Base-by-base conservation (phyloP, 306 rosid genomes). In the Cucurbita pepo region DNA sequence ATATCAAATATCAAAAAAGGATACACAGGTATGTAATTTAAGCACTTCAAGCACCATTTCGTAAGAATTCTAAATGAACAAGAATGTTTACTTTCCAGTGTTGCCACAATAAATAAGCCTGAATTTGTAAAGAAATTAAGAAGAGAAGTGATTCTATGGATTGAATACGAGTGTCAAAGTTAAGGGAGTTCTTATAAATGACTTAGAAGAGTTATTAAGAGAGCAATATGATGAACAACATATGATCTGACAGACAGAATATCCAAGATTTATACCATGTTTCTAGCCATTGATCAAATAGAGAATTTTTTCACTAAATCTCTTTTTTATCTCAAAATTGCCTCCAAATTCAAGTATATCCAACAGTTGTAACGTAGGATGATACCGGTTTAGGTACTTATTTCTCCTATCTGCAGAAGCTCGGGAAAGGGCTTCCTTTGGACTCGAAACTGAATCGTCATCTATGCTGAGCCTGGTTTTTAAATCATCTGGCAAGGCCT, bases 401-500 rank as follows among this genome's bases (percentile, higher is more conserved):
- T 73, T 86, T 78, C 99, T 87, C 83, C 91, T 88, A 83, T 94
- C 99, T 51, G 97, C 91, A 22, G 99, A 91, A 44, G 97, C 97
- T 78, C 91, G 86, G 76, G 99, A 89, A 77, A 94, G 95, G 76
- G 99, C 99, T 79, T 94, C 99, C 87, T 94, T 94, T 45, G 99
- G 99, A 84, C 97, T 94, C 47, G 88, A 87, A 85, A 81, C 82
- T 25, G 78, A 61, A 72, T 94, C 99, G 67, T 91, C 96, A 1
- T 91, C 96, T 77, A 94, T 80, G 80, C 97, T 94, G 79, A 94
- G 96, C 79, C 91, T 86, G 72, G 97, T 72, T 82, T 72, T 91
- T 73, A 94, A 85, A 83, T 94, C 99, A 82, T 88, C 99, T 71
- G 99, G 99, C 86, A 94, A 78, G 55, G 99, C 85, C 99, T 94